Base-by-base conservation (phyloP, 768 basidiomycete genomes). In the Boletus speciosus region DNA sequence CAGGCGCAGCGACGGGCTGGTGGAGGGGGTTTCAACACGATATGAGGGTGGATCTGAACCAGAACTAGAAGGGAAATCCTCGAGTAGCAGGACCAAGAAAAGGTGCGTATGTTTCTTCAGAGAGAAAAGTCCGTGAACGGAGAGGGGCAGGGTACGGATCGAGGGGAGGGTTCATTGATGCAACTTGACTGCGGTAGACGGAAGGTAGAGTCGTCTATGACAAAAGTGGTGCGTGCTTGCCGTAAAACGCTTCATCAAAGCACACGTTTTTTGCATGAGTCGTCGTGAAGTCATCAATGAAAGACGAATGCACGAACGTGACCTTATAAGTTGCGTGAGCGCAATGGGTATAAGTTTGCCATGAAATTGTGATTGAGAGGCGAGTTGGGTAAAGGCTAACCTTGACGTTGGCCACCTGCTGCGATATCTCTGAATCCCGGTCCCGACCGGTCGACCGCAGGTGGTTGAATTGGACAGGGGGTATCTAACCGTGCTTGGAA, bases 201-300 rank as follows among this genome's bases (percentile, higher is more conserved):
- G 36, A 38, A 6, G 47, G 23, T 21, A 21, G 19, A 47, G 38
- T 45, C 45, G 36, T 37, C 45, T 27, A 32, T 41, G 47, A 61
- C 50, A 39, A 56, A 51, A 21, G 23, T 19, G 31, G 40, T 23
- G 54, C 57, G 45, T 57, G 59, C 49, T 56, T 66, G 47, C 38
- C 49, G 36, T 57, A 54, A 54, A 44, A 50, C 40, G 32, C 27
- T 16, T 52, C 40, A 40, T 54, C 40, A 46, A 44, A 45, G 36
- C 27, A 31, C 54, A 52, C 60, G 36, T 67, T 65, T 55, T 65
- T 42, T 58, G 49, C 62, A 57, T 49, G 62, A 59, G 52, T 51
- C n/a, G 23, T 42, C 16, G 27, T 49, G 47, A 56, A 32, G 25
- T 27, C 39, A 71, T 55, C 54, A 58, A 51, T 51, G 43, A 52